Evolutionary conservation across 2,329 filamentous ascomycete species (phyloP).

Genomic region (Sporothrix schenckii): DNA sequence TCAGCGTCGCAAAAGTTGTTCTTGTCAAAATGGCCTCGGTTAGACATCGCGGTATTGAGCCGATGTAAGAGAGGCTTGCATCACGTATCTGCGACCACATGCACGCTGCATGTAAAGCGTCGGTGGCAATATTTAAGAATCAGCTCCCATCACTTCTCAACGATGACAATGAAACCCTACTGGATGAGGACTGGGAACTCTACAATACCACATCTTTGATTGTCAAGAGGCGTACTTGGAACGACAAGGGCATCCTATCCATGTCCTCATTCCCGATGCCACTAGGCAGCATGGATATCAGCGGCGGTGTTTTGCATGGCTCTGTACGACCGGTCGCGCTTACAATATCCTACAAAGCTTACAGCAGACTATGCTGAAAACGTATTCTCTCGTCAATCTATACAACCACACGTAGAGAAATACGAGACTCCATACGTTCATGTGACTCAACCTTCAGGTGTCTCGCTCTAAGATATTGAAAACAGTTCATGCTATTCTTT

Average conservation of each 20-base stretch:
- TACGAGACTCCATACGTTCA: neutral
- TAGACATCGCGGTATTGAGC: constrained; percentile 36
- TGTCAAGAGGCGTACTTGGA: constrained; percentile 54
- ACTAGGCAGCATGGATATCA: constrained; percentile 51
- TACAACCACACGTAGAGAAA: neutral
- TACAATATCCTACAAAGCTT: neutral
- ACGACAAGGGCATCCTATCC: constrained; percentile 50
- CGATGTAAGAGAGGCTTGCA: neutral
- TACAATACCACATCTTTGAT: constrained; percentile 50
- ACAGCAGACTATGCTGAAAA: neutral
- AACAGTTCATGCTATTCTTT: too few relatives aligned
- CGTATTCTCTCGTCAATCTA: neutral
- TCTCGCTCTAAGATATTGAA: neutral
- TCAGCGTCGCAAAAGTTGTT: constrained; percentile 58
- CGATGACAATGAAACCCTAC: constrained; percentile 47
- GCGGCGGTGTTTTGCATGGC: constrained; percentile 47
- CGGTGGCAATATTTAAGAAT: constrained; percentile 54
- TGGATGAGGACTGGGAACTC: constrained; percentile 51
- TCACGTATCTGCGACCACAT: constrained; percentile 39
- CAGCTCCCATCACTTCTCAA: constrained; percentile 53
- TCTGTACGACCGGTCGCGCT: constrained; percentile 45
- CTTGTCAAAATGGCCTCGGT: constrained; percentile 51
- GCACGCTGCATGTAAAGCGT: constrained; percentile 55
- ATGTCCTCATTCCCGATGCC: constrained; percentile 55
- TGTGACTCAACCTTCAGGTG: neutral